Base-by-base conservation (phyloP, 805 yeast genomes). In the Saccharomycopsis sp. region DNA sequence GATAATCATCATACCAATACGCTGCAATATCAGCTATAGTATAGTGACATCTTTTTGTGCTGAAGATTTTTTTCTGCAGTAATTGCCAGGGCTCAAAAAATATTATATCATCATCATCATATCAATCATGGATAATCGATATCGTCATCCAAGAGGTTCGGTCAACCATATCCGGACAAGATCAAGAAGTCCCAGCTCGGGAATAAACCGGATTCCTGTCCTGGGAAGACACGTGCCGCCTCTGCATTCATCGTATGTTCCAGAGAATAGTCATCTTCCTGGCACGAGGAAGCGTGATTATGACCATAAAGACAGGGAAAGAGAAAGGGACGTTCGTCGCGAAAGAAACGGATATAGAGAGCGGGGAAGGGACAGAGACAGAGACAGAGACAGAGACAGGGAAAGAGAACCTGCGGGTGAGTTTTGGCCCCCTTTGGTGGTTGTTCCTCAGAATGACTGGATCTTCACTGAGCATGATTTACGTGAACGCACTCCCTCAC, bases 391-490 rank as follows among this genome's bases (percentile, higher is more conserved):
- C 38, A 29, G 38, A 12, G 38, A 29, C 38, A 29, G 38, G 38
- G 38, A 29, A 8, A 44, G 42, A 53, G 34, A 54, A 24, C 3
- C 54, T 38, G 56, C 35, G 3, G 60, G 55, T 3, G 61, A 62
- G 8, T 17, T 59, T 3, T 62, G 64, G 64, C 61, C 64, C 1
- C 60, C 57, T n/a, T 47, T 59, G 12, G 55, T 62, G 24, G 56
- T 53, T 9, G 56, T 62, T 3, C 64, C 64, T 1, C 41, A 20
- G 12, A 62, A 62, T 56, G 55, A 54, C 2, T 62, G 64, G 64
- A 5, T 56, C 2, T 62, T 62, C 41, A 35, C 52, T 14, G 29
- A 42, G 20, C 54, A 53, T 3, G 64, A 62, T 56, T 20, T 59
- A 8, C 17, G 44, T 15, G 61, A 59, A 25, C 55, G 50, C 17